Conservation (phyloP, 805 yeast species). For the Lachancea kluyveri region DNA sequence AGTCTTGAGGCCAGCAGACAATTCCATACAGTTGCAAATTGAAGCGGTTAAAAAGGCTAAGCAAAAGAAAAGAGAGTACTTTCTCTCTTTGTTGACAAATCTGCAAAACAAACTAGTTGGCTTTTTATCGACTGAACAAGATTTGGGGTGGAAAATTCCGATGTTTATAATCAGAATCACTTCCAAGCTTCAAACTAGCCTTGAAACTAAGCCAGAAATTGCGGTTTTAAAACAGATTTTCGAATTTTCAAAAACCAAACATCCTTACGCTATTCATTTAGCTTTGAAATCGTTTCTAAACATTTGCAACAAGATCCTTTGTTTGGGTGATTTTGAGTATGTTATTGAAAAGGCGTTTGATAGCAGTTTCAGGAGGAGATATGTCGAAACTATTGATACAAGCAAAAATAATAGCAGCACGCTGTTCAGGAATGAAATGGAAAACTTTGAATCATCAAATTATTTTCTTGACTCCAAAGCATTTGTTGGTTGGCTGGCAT, state of each 20-base stretch:
- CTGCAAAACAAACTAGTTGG: conserved; percentile 36
- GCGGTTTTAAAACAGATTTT: conserved; percentile 40
- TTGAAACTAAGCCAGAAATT: conserved; percentile 40
- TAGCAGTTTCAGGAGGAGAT: conserved; percentile 38
- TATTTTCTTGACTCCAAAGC: conserved; percentile 55
- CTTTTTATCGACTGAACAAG: conserved; percentile 12
- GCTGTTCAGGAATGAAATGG: conserved; percentile 46
- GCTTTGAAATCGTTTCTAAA: conserved; percentile 56
- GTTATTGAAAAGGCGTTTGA: conserved; percentile 38
- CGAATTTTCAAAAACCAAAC: conserved; percentile 47
- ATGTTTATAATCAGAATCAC: conserved; percentile 44
- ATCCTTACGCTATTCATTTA: conserved; percentile 58
- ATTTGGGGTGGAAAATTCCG: conserved; percentile 50
- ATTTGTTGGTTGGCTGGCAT: conserved; percentile 64
- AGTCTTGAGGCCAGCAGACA: conserved; percentile 56
- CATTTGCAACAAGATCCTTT: conserved; percentile 40
- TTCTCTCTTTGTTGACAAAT: conserved; percentile 35
- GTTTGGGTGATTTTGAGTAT: conserved; percentile 42
- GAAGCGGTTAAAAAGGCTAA: conserved; percentile 58
- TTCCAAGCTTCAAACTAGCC: conserved; percentile 45
- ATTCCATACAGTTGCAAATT: conserved; percentile 49
- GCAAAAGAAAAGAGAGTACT: conserved; percentile 43
- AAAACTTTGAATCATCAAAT: conserved; percentile 38
- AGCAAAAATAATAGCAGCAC: conserved; percentile 33
- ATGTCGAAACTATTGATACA: conserved; percentile 40